Percentiles rank a stretch among this genome's conserved stretches.
Evolutionary conservation across 2,329 filamentous ascomycete genomes (phyloP).

Genomic region (Fusarium paranaense): DNA sequence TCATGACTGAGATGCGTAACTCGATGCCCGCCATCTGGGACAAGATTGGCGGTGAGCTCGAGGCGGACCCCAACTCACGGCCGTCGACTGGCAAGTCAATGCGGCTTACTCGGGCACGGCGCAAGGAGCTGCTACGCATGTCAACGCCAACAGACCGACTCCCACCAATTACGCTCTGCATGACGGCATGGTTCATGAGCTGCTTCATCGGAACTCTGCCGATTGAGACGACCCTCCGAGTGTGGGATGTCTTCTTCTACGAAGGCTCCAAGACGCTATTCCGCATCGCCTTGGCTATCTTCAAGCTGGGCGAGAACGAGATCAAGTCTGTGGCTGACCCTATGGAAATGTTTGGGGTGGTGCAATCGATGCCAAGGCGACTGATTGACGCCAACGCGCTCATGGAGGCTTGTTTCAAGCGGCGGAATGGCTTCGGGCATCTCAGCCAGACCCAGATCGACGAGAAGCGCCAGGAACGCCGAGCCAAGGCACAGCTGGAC

Average conservation of each 20-base stretch:
- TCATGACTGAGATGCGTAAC: constrained; percentile 89
- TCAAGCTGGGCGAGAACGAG: constrained; percentile 86
- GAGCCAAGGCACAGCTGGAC: constrained; percentile 63
- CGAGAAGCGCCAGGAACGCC: constrained; percentile 76
- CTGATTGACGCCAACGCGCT: constrained; percentile 85
- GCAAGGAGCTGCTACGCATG: constrained; percentile 53
- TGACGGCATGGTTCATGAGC: constrained; percentile 98
- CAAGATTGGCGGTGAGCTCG: constrained; percentile 85
- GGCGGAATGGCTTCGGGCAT: constrained; percentile 83
- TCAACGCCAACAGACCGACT: constrained; percentile 65
- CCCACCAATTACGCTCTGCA: constrained; percentile 90
- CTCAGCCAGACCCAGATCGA: constrained; percentile 87
- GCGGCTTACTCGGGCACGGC: constrained; percentile 52
- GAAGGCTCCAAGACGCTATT: constrained; percentile 95
- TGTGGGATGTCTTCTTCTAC: constrained; percentile 97
- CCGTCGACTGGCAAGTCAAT: constrained; percentile 51
- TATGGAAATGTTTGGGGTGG: constrained; percentile 96
- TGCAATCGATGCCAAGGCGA: constrained; percentile 85
- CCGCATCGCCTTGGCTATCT: constrained; percentile 88
- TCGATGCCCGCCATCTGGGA: constrained; percentile 86
- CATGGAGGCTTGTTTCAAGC: constrained; percentile 85
- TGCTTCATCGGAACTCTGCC: constrained; percentile 94
- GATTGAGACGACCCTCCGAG: constrained; percentile 89
- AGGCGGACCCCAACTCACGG: constrained; percentile 58
- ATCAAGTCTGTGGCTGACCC: constrained; percentile 85